phyloP scores from a whole-genome alignment of 805 yeast genomes.

The Lipomyces starkeyi region DNA sequence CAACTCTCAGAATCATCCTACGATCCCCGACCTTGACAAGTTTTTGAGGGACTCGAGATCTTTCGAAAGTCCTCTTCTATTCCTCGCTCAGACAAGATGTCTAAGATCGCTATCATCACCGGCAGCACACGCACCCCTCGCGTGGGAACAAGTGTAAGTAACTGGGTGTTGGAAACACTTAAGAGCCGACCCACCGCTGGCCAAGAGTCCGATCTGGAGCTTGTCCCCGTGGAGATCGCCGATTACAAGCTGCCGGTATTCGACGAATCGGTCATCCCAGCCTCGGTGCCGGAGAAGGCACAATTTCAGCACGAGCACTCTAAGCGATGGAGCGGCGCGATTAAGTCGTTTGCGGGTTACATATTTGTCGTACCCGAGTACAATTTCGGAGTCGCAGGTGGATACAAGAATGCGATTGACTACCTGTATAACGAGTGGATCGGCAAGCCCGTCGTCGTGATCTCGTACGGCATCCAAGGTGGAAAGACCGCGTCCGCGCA shows the following conservation, averaged over 20 bases:
- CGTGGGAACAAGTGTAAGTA: no score
- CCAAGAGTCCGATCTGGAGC: no score
- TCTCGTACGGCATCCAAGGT: conserved; percentile 40
- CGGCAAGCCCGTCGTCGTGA: conserved; percentile 46
- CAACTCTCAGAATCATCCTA: no score
- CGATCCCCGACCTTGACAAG: no score
- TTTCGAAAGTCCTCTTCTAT: no score
- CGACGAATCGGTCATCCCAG: conserved; percentile 46
- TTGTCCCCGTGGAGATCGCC: no score
- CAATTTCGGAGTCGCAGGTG: conserved; percentile 50
- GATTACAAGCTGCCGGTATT: conserved; percentile 45
- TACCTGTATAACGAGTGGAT: conserved; percentile 47
- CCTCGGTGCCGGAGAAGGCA: conserved; percentile 32
- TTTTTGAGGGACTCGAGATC: no score
- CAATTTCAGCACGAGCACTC: conserved; percentile 43
- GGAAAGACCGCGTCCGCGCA: neutral
- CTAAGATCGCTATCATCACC: no score
- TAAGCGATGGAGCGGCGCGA: conserved; percentile 21
- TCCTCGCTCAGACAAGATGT: no score
- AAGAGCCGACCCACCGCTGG: no score
- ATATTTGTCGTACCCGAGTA: conserved; percentile 50
- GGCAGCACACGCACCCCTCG: no score
- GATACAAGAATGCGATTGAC: conserved; percentile 50
- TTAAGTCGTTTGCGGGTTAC: conserved; percentile 39
- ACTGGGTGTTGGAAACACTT: no score